These are phyloP conservation scores for Alternaria postmessia DNA, from an alignment of 2,329 filamentous ascomycete genomes.

Conservation along the genomic window DNA sequence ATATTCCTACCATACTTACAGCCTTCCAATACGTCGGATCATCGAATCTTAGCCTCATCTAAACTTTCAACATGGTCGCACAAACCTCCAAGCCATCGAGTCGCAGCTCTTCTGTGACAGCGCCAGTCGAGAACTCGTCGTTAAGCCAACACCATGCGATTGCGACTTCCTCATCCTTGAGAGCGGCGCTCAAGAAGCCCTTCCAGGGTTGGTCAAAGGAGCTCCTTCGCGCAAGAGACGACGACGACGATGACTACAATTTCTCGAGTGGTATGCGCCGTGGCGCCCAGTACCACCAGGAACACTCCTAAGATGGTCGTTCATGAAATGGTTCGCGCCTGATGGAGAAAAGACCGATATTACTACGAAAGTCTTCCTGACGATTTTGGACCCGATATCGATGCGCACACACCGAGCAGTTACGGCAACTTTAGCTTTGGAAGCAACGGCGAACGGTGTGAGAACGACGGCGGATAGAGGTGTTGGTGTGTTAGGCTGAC, in stretches of 20 bases:
- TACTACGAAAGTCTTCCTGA: background rate
- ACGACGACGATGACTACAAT: conserved; percentile 49
- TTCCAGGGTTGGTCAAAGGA: conserved; percentile 48
- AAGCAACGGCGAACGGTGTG: background rate
- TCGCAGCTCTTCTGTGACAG: conserved; percentile 14
- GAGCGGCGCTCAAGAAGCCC: conserved; percentile 41
- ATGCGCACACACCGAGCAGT: background rate
- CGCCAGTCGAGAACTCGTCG: background rate
- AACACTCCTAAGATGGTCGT: background rate
- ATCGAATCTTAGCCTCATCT: background rate
- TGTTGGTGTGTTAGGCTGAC: background rate
- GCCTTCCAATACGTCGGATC: background rate
- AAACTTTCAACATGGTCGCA: conserved; percentile 10
- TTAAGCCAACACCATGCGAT: conserved; percentile 9
- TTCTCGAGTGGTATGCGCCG: conserved; percentile 38
- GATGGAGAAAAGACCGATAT: background rate
- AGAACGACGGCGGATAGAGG: background rate
- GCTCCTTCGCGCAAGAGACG: conserved; percentile 42
- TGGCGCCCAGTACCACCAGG: conserved; percentile 20
- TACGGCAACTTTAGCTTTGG: background rate
- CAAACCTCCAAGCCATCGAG: conserved; percentile 13
- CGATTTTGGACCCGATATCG: background rate
- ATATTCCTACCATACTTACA: background rate
- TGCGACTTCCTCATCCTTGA: conserved; percentile 21
- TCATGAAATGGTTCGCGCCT: background rate